Percentiles rank a stretch among this genome's conserved stretches.
These are phyloP conservation scores for Mayamaea pseudoterrestris DNA, from an alignment of 108 stramenopile genomes.

Conservation along the genomic window DNA sequence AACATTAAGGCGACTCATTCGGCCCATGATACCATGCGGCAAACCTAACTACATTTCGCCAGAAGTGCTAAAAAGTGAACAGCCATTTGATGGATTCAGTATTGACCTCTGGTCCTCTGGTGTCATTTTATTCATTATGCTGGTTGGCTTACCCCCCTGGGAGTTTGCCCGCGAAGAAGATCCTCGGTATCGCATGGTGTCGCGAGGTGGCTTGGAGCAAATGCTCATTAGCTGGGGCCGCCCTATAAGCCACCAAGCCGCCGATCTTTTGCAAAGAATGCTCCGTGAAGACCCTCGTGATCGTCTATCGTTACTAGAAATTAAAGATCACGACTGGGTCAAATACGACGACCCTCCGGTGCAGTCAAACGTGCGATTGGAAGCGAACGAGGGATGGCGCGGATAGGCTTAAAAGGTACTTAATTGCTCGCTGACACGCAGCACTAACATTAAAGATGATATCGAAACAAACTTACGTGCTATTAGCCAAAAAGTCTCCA, in stretches of 20 bases:
- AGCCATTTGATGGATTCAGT: conserved; percentile 72
- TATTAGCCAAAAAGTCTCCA: conserved; percentile 38
- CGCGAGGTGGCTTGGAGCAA: conserved; percentile 29
- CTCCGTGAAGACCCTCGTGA: conserved; percentile 49
- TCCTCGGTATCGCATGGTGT: conserved; percentile 32
- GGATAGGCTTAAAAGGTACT: too few relatives aligned
- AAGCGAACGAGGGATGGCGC: too few relatives aligned
- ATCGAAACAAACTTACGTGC: not conserved
- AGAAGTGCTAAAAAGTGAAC: conserved; percentile 43
- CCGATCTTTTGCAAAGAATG: conserved; percentile 75
- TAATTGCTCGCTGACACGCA: too few relatives aligned
- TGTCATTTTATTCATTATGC: conserved; percentile 80
- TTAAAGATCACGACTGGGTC: conserved; percentile 74
- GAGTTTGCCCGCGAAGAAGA: conserved; percentile 45
- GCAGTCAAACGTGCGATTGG: too few relatives aligned
- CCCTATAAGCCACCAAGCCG: conserved; percentile 24
- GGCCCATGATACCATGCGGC: conserved; percentile 77
- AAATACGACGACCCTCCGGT: conserved; percentile 20
- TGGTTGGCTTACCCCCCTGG: conserved; percentile 74
- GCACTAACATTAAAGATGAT: too few relatives aligned
- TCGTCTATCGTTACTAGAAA: conserved; percentile 51
- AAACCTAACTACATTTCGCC: conserved; percentile 94
- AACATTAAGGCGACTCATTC: conserved; percentile 48
- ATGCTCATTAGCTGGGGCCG: conserved; percentile 43
- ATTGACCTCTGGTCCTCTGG: conserved; percentile 87